Evolutionary conservation across 2,329 filamentous ascomycete species (phyloP), one percentile per base, ranked within the genome.

Genomic region (Ophiocordyceps polyrhachis-furcata): DNA sequence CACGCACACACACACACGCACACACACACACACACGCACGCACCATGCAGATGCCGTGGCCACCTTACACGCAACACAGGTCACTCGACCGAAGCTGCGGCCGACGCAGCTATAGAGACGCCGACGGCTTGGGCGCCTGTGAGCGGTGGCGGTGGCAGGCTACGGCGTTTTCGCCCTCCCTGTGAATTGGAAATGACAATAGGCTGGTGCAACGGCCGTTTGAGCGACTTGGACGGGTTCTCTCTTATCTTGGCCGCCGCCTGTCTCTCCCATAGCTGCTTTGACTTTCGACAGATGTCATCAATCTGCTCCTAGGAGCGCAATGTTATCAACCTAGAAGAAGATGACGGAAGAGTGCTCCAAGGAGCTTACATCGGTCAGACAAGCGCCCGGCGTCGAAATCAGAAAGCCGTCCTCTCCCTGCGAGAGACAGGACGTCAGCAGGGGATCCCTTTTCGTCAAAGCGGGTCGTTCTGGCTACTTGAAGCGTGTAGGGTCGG

Each of bases 321-420:
- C 42, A 20, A 15, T 29, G 23, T 44, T 46, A 52, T 56, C 46
- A 55, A 49, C 45, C 21, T 13, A 5, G 14, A 32, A 40, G 40
- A n/a, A 12, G 29, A 31, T 7, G n/a, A 15, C 11, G 3, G 20
- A 11, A 11, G 21, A 7, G 13, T 19, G 5, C 2, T 14, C 6
- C 25, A 7, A n/a, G 12, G 43, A 40, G 53, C 72, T 68, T 59
- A 76, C 73, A 62, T 78, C 73, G 51, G 71, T 74, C 51, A 77
- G 57, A 54, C 71, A 76, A 45, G 67, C 62, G 31, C 73, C 73
- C 8, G 71, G 70, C 2, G 72, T 76, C 28, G 67, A 70, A 52
- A 77, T 76, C 47, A 78, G 63, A 51, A 70, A 77, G 2, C 74
- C 74, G 56, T 77, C 73, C 59, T 76, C 72, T 52, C 73, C 73